phyloP scores from a whole-genome alignment of 345 rosid genomes.

The Kandelia obovata region DNA sequence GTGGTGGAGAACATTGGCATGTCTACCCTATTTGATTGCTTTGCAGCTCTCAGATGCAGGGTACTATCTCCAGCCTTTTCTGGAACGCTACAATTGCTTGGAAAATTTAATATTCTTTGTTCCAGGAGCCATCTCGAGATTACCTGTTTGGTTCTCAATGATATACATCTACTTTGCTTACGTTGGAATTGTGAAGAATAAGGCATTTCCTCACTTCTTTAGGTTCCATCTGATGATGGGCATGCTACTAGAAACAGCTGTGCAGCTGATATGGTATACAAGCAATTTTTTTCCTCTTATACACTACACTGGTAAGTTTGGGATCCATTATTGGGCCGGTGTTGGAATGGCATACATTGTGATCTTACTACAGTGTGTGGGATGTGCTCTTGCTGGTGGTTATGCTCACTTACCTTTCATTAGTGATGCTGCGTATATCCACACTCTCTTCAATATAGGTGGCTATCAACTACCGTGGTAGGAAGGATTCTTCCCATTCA shows the following conservation, averaged over 20 bases:
- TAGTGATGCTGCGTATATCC: conserved; percentile 71
- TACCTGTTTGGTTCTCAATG: conserved; percentile 77
- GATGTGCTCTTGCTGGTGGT: conserved; percentile 62
- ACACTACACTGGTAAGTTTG: conserved; percentile 61
- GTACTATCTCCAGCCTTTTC: conserved; percentile 58
- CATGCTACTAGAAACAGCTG: conserved; percentile 60
- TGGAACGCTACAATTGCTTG: conserved; percentile 46
- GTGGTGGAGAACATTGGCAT: conserved; percentile 84
- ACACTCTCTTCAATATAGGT: conserved; percentile 59
- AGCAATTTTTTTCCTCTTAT: conserved; percentile 76
- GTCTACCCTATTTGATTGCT: conserved; percentile 68
- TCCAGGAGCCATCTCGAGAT: conserved; percentile 67
- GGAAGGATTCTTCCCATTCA: neutral
- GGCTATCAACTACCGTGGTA: conserved; percentile 27
- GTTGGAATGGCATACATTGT: conserved; percentile 56
- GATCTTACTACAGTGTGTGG: conserved; percentile 54
- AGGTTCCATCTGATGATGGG: conserved; percentile 94
- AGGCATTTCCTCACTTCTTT: conserved; percentile 67
- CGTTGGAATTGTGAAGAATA: conserved; percentile 60
- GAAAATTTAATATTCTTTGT: conserved; percentile 55
- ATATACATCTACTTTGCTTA: conserved; percentile 54
- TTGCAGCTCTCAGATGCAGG: conserved; percentile 72
- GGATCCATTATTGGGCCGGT: conserved; percentile 65
- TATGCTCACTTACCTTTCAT: conserved; percentile 59
- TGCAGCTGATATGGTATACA: conserved; percentile 60